Conservation (phyloP, 2,329 filamentous ascomycete genomes). For the Fusarium globosum region DNA sequence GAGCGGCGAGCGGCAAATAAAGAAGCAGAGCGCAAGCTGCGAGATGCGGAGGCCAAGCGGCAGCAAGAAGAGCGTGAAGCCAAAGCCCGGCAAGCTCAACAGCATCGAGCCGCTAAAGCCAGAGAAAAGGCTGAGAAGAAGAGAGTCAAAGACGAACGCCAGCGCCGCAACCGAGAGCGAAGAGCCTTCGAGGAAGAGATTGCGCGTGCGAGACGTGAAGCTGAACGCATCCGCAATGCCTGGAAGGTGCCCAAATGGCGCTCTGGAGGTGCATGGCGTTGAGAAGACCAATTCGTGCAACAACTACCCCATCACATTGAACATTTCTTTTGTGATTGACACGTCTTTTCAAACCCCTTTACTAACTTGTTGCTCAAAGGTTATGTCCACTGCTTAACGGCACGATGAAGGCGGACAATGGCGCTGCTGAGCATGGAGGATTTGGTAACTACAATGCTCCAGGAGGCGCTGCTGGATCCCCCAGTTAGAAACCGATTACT, state of each 20-base stretch:
- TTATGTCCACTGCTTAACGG: conserved; percentile 89
- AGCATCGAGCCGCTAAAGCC: conserved; percentile 25
- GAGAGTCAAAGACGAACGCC: conserved; percentile 30
- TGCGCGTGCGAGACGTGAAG: conserved; percentile 21
- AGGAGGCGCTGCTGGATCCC: conserved; percentile 49
- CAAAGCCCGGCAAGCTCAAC: conserved; percentile 18
- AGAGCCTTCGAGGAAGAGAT: conserved; percentile 24
- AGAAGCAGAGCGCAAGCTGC: conserved; percentile 31
- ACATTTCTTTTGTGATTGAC: conserved; percentile 21
- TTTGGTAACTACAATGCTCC: conserved; percentile 66
- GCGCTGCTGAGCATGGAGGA: conserved; percentile 65
- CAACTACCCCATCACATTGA: not conserved
- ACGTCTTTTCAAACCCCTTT: conserved; percentile 12
- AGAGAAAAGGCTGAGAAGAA: conserved; percentile 32
- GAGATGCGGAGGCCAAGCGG: conserved; percentile 27
- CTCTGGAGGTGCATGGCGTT: conserved; percentile 34
- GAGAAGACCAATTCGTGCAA: conserved; percentile 19
- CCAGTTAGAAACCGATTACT: conserved; percentile 31
- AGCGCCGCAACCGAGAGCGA: conserved; percentile 27
- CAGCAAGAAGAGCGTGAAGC: conserved; percentile 28
- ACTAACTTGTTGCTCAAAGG: conserved; percentile 59
- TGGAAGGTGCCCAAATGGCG: conserved; percentile 35
- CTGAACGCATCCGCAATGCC: conserved; percentile 31
- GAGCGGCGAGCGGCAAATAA: conserved; percentile 26
- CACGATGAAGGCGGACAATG: conserved; percentile 73